These are phyloP conservation scores for Triticum monococcum DNA, from an alignment of 176 grass and related monocot genomes.

Conservation along the genomic window DNA sequence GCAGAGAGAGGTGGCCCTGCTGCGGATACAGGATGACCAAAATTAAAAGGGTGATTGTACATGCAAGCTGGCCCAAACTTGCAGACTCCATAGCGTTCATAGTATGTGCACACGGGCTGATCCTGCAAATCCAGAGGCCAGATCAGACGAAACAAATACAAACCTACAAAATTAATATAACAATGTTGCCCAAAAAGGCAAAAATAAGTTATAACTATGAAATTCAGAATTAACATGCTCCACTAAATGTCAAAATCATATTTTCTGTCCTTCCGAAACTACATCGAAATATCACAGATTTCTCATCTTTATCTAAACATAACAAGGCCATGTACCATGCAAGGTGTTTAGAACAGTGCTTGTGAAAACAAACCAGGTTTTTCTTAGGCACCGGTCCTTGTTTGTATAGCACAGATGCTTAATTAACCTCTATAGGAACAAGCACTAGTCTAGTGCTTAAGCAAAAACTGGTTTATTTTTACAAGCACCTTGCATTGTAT, in stretches of 20 bases:
- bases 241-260: neutral
- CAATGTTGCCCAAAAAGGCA: neutral
- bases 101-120: conserved; percentile 76
- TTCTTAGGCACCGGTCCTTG: neutral
- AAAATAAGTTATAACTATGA: neutral
- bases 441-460: neutral
- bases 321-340: too few species aligned
- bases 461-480: neutral
- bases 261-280: too few species aligned
- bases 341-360: neutral
- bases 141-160: neutral
- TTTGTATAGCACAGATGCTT: too few species aligned
- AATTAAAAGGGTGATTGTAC: conserved; percentile 80
- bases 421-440: too few species aligned
- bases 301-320: too few species aligned
- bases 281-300: too few species aligned
- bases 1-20: conserved; percentile 42
- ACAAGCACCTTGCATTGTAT: neutral
- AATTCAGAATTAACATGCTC: neutral
- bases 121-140: conserved; percentile 39
- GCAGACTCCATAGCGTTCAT: conserved; percentile 66
- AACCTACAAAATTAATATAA: neutral
- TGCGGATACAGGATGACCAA: conserved; percentile 32
- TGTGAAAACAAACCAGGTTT: neutral
- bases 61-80: conserved; percentile 76